Conservation (phyloP, 345 rosid species). For the Pugionium cornutum region DNA sequence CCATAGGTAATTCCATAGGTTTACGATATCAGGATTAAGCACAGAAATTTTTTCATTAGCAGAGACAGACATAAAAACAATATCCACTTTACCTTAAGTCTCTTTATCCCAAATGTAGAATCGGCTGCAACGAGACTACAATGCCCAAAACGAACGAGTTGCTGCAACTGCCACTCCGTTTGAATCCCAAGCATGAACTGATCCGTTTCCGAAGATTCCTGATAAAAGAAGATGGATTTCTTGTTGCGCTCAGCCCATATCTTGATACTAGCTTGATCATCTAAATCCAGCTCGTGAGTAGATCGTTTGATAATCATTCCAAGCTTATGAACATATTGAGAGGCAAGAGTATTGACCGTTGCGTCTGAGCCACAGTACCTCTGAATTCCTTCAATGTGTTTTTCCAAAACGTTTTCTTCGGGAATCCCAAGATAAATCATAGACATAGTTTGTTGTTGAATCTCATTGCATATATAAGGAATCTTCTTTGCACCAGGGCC, state of each 20-base stretch:
- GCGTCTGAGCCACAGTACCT: slow-evolving; percentile 76
- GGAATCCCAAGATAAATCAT: slow-evolving; percentile 97
- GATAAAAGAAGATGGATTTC: slow-evolving; percentile 84
- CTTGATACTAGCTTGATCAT: slow-evolving; percentile 88
- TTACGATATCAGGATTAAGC: slow-evolving; percentile 29
- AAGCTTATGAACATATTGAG: slow-evolving; percentile 88
- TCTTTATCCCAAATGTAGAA: slow-evolving; percentile 87
- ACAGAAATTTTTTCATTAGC: slow-evolving; percentile 1
- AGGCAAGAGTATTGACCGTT: slow-evolving; percentile 69
- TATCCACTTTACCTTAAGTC: slow-evolving; percentile 64
- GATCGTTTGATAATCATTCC: slow-evolving; percentile 88
- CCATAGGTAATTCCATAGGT: slow-evolving; percentile 11
- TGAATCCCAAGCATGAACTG: slow-evolving; percentile 89
- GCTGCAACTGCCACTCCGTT: slow-evolving; percentile 96
- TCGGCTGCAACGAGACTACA: slow-evolving; percentile 76
- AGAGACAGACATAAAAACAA: neutral
- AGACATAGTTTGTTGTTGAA: slow-evolving; percentile 86
- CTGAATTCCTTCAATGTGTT: slow-evolving; percentile 93
- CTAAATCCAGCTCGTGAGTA: slow-evolving; percentile 84
- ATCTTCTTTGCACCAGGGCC: slow-evolving; percentile 95
- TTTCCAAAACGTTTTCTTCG: slow-evolving; percentile 89
- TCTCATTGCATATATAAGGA: slow-evolving; percentile 82
- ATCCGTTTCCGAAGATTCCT: slow-evolving; percentile 70
- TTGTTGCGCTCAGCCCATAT: slow-evolving; percentile 88
- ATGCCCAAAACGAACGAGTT: slow-evolving; percentile 85